Conservation (phyloP, 2,329 filamentous ascomycete species). For the Teratosphaeria epicoccoides region DNA sequence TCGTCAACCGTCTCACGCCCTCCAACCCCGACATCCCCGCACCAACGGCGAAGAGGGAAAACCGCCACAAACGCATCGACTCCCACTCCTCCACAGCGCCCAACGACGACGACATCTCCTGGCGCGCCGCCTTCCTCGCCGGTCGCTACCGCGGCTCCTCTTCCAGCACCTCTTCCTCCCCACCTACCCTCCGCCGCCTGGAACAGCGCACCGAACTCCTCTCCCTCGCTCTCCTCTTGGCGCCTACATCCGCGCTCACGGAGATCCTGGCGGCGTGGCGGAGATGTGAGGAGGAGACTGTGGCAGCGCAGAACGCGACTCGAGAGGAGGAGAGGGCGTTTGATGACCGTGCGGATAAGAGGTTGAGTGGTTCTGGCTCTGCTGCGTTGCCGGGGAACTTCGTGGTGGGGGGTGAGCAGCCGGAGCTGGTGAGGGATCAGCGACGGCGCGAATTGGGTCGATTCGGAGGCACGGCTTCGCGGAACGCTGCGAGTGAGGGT, state of each 20-base stretch:
- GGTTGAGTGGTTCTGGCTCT: constrained; percentile 7
- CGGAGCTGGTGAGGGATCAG: constrained; percentile 28
- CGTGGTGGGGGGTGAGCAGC: constrained; percentile 25
- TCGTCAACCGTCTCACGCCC: constrained; percentile 54
- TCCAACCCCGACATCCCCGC: constrained; percentile 18
- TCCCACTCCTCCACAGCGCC: constrained; percentile 13
- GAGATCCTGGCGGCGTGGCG: constrained; percentile 67
- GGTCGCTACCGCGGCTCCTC: constrained; percentile 57
- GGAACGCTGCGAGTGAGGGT: neutral
- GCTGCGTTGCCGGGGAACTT: constrained; percentile 36
- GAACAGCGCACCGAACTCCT: constrained; percentile 76
- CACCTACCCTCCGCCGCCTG: constrained; percentile 54
- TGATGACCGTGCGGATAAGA: constrained; percentile 54
- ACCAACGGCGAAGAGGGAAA: constrained; percentile 2
- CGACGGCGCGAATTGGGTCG: constrained; percentile 31
- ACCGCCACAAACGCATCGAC: constrained; percentile 7
- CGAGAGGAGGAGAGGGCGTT: constrained; percentile 58
- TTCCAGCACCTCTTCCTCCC: constrained; percentile 32
- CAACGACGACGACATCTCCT: constrained; percentile 55
- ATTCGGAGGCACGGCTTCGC: constrained; percentile 9
- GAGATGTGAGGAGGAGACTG: constrained; percentile 67
- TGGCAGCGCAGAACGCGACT: constrained; percentile 55
- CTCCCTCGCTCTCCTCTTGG: constrained; percentile 62
- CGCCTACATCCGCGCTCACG: constrained; percentile 57
- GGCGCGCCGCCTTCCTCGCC: constrained; percentile 68